Percentiles rank a stretch among this genome's conserved stretches.
Conservation (phyloP, 768 basidiomycete genomes). For the Calocera cornea region DNA sequence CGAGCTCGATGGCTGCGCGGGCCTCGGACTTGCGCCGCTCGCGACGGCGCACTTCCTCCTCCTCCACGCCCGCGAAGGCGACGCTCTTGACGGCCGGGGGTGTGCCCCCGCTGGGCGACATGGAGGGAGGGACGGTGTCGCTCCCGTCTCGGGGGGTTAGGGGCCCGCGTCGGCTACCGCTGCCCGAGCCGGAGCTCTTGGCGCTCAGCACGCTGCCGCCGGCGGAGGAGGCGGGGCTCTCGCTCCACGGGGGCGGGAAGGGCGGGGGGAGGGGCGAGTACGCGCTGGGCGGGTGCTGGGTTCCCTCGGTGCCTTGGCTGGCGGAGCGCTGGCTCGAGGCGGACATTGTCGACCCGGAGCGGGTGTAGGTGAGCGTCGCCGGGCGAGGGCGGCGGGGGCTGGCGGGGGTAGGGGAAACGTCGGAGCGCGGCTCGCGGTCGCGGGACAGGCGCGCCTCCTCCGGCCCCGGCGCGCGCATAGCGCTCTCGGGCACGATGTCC, state of each 20-base stretch:
- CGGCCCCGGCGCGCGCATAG: neutral
- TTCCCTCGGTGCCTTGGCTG: neutral
- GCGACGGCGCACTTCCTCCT: neutral
- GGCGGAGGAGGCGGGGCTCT: neutral
- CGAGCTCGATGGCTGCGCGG: neutral
- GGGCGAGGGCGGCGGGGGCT: neutral
- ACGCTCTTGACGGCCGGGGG: slow-evolving; percentile 3
- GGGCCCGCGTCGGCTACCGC: neutral
- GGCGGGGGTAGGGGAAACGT: neutral
- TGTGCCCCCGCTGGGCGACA: neutral
- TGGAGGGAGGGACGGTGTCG: neutral
- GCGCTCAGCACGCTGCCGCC: neutral
- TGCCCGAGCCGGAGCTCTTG: neutral
- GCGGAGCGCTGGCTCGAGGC: neutral
- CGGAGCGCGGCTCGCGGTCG: neutral
- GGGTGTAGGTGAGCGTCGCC: neutral
- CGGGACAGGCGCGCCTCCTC: neutral
- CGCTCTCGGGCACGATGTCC: neutral
- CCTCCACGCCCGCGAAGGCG: neutral
- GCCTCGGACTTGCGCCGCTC: neutral
- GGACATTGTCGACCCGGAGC: neutral
- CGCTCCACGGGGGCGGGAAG: slow-evolving; percentile 2
- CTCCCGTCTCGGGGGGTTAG: neutral
- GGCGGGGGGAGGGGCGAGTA: slow-evolving; percentile 3
- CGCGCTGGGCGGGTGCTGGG: neutral